A percentile compares a stretch with the other conserved stretches of the same genome.
Evolutionary conservation across 441 rosid species (phyloP).

Genomic region (Aquilaria agallochum): DNA sequence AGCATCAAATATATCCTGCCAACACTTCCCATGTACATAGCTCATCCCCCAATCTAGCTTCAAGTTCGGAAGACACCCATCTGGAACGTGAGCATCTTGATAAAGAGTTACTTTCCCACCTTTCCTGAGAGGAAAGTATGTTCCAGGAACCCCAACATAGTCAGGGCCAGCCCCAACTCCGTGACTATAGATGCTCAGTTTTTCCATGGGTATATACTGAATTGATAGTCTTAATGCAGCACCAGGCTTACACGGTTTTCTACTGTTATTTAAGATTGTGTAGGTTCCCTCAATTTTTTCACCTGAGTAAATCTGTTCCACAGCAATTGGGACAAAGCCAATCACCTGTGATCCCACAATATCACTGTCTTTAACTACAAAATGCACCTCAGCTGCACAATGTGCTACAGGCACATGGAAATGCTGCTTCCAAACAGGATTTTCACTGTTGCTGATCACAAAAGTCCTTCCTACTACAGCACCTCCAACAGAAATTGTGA

Average conservation of each 20-base stretch:
- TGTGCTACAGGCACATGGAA: constrained; percentile 94
- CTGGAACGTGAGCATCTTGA: constrained; percentile 96
- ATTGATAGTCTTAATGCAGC: constrained; percentile 62
- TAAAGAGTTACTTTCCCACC: constrained; percentile 84
- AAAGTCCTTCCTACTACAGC: constrained; percentile 83
- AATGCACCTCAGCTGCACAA: constrained; percentile 72
- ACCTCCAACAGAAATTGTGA: constrained; percentile 51
- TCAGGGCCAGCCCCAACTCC: constrained; percentile 94
- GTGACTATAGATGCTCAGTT: constrained; percentile 56
- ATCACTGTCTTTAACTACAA: constrained; percentile 91
- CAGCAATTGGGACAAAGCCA: constrained; percentile 79
- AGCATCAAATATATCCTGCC: constrained; percentile 88
- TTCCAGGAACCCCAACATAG: constrained; percentile 80
- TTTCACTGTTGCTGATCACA: constrained; percentile 78
- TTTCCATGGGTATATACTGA: constrained; percentile 72
- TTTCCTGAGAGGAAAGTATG: constrained; percentile 93
- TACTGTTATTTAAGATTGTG: constrained; percentile 49
- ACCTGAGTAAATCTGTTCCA: constrained; percentile 65
- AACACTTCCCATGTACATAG: constrained; percentile 90
- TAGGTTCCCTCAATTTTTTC: constrained; percentile 63
- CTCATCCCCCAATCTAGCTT: constrained; percentile 58
- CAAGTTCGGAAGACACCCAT: constrained; percentile 65
- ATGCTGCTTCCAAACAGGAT: constrained; percentile 92
- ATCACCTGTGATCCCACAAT: constrained; percentile 88
- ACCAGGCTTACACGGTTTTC: constrained; percentile 89